Evolutionary conservation across 2,329 filamentous ascomycete genomes (phyloP).

Genomic region (Ilyonectria mors-panacis): DNA sequence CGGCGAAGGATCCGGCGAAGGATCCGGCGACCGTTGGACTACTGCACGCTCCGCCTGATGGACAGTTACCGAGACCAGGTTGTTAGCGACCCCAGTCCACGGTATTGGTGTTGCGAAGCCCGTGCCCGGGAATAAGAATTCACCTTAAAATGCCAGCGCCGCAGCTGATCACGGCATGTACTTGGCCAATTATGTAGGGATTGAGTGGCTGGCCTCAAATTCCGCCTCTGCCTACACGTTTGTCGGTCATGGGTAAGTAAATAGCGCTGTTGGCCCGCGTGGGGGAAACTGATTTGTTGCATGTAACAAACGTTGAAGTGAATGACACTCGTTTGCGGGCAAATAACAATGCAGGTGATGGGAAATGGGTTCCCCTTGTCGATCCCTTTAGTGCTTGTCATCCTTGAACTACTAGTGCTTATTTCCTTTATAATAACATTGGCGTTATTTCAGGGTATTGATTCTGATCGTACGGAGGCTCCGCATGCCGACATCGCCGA

Average conservation of each 20-base stretch:
- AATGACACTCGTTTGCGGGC: not conserved
- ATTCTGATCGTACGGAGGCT: not conserved
- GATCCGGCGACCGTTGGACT: constrained; percentile 1
- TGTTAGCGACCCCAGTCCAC: not conserved
- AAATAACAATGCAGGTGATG: not conserved
- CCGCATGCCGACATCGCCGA: not conserved
- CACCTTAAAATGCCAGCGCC: not conserved
- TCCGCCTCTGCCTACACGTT: not conserved
- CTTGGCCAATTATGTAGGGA: not conserved
- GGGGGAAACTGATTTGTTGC: not conserved
- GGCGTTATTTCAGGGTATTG: constrained; percentile 1
- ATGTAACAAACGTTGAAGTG: not conserved
- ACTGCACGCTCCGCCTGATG: constrained; percentile 7
- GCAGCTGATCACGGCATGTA: not conserved
- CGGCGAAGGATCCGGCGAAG: constrained; percentile 1
- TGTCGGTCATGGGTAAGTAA: not conserved
- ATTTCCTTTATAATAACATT: not conserved
- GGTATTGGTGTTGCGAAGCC: not conserved
- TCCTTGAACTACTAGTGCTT: constrained; percentile 14
- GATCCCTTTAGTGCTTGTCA: constrained; percentile 8
- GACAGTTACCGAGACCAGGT: not conserved
- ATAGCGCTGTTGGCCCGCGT: not conserved
- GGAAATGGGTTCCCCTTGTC: not conserved
- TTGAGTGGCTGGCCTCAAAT: not conserved
- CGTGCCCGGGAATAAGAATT: constrained; percentile 5